Evolutionary conservation across 148 eudicot genomes (phyloP), one percentile per base, ranked within the genome.

Genomic region (Camellia japonica): DNA sequence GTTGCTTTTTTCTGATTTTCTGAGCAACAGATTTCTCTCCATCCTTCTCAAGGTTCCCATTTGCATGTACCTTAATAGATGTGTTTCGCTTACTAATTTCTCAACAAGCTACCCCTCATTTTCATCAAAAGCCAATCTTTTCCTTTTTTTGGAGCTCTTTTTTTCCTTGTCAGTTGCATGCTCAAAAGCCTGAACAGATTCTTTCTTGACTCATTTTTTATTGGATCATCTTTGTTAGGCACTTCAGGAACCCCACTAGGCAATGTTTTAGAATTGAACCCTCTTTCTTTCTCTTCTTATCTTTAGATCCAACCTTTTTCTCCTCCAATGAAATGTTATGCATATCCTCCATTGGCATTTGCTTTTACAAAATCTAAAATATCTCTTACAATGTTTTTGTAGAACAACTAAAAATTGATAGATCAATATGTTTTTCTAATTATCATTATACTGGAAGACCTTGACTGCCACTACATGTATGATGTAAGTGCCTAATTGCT

Each of bases 91-190:
- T 9, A 69, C 59, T 79, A 60, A 75, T 71, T 82, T 82, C 76
- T 84, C 82, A 77, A 56, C 51, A 47, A 81, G 60, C 42, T 59
- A 71, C 60, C 58, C 61, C 71, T 79, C 89, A 74, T 64, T 80
- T 77, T 90, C 91, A 73, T 85, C 88, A 63, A 85, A 79, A 18
- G 80, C 86, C 23, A 78, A 56, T 74, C 87, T 83, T 84, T 94
- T 92, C 82, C 97, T 90, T 82, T 94, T 94, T 85, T 94, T 92
- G 15, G 92, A 88, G 58, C 68, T 76, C 80, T 88, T 93, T 58
- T 85, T 88, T 68, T 79, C 88, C 64, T 84, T 78, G 15, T 73
- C 70, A 67, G 43, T 16, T 20, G 23, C 83, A 77, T 63, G 43
- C 47, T 72, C 88, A 42, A 62, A 44, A 43, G 68, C 49, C 19